Evolutionary conservation across 768 basidiomycete species (phyloP).

Genomic region (Leucocoprinus birnbaumii): DNA sequence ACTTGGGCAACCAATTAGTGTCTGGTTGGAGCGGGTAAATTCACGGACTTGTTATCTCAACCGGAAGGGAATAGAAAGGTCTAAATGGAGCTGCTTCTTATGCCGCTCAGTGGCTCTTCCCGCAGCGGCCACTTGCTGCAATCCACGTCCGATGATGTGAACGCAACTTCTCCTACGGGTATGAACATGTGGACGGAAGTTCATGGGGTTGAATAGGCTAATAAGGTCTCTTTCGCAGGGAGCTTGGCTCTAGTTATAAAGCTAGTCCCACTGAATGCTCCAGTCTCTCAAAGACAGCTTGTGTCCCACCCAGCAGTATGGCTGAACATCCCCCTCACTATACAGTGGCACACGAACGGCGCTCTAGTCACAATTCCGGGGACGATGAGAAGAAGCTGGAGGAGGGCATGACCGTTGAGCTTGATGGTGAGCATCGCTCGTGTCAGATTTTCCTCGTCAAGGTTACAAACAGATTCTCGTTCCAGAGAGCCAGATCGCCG

Average conservation of each 20-base stretch:
- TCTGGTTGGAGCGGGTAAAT: no score
- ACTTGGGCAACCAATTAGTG: not conserved
- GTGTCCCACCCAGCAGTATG: slow-evolving; percentile 5
- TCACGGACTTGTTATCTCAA: not conserved
- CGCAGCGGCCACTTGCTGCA: slow-evolving; percentile 5
- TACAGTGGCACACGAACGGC: not conserved
- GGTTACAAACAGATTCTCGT: no score
- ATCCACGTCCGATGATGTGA: not conserved
- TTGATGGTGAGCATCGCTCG: slow-evolving; percentile 1
- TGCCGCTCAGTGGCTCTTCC: not conserved
- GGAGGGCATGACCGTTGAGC: slow-evolving; percentile 3
- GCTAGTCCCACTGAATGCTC: not conserved
- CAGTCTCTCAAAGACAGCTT: slow-evolving; percentile 5
- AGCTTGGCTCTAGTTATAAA: slow-evolving; percentile 3
- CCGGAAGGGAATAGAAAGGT: not conserved
- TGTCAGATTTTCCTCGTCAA: not conserved
- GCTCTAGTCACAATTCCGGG: not conserved
- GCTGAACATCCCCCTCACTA: slow-evolving; percentile 6
- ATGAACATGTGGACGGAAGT: slow-evolving; percentile 1
- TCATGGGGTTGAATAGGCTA: not conserved
- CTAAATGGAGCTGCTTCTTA: not conserved
- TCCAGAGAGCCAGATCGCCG: slow-evolving; percentile 28
- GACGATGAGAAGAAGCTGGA: slow-evolving; percentile 7
- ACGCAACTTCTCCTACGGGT: not conserved
- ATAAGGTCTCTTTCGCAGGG: not conserved